These are phyloP conservation scores for Gossypium stocksii DNA, from an alignment of 345 rosid genomes.

Conservation along the genomic window DNA sequence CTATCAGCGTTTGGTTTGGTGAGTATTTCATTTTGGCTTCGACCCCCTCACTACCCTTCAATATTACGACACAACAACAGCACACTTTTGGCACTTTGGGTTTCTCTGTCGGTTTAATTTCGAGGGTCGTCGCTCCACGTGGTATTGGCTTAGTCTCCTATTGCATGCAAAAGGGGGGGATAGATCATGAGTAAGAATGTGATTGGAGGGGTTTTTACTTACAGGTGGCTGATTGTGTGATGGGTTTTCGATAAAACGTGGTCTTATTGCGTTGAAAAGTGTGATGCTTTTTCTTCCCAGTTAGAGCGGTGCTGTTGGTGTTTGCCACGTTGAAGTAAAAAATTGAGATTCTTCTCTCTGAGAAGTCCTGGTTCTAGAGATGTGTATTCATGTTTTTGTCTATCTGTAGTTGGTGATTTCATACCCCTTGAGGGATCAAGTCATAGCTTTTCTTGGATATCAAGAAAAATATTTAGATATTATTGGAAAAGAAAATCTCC, in stretches of 20 bases:
- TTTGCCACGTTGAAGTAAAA: not conserved
- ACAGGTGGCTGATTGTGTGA: conserved; percentile 17
- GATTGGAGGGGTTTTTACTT: conserved; percentile 25
- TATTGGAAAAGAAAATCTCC: too few species aligned
- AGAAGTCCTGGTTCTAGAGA: not conserved
- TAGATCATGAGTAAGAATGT: conserved; percentile 21
- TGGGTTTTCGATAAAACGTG: conserved; percentile 8
- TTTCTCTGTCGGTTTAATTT: conserved; percentile 26
- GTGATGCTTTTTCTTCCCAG: not conserved
- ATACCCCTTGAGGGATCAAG: not conserved
- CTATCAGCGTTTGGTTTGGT: conserved; percentile 45
- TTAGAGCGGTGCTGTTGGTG: conserved; percentile 14
- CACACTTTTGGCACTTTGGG: not conserved
- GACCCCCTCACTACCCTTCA: not conserved
- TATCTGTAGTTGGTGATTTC: not conserved
- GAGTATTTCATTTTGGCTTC: not conserved
- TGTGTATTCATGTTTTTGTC: not conserved
- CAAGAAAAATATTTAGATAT: too few species aligned
- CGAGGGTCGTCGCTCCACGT: conserved; percentile 24
- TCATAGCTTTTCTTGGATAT: not conserved
- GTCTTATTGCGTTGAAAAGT: conserved; percentile 11
- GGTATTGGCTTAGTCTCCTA: conserved; percentile 5
- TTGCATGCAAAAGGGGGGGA: conserved; percentile 44
- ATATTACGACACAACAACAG: not conserved
- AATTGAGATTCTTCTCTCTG: not conserved